Conservation (phyloP, 1,284 basidiomycete species). For the Agaricales sp. region DNA sequence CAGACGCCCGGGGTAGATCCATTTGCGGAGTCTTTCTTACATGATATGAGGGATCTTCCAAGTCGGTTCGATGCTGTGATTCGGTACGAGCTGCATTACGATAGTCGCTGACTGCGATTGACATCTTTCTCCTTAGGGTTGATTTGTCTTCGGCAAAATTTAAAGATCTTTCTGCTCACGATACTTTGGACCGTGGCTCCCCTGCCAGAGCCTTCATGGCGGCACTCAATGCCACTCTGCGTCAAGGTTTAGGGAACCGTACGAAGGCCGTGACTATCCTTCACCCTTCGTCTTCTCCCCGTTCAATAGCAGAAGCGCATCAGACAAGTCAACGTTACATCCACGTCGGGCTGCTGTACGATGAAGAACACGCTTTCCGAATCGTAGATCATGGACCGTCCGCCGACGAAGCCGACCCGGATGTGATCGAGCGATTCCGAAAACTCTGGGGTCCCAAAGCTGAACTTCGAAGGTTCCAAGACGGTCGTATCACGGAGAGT, state of each 20-base stretch:
- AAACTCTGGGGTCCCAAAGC: conserved; percentile 89
- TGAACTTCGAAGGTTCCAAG: conserved; percentile 94
- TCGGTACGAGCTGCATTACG: conserved; percentile 27
- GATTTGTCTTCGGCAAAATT: conserved; percentile 46
- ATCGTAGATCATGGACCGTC: conserved; percentile 86
- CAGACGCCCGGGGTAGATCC: conserved; percentile 41
- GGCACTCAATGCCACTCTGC: conserved; percentile 44
- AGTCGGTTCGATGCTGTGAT: conserved; percentile 60
- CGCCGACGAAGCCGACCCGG: conserved; percentile 48
- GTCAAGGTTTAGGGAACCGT: conserved; percentile 63
- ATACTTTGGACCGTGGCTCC: conserved; percentile 52
- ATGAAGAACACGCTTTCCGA: conserved; percentile 63
- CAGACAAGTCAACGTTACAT: conserved; percentile 27
- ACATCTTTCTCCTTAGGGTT: conserved; percentile 32
- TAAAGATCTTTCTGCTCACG: conserved; percentile 29
- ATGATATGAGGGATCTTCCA: conserved; percentile 49
- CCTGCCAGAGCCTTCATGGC: conserved; percentile 43
- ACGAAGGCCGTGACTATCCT: conserved; percentile 51
- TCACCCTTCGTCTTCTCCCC: conserved; percentile 32
- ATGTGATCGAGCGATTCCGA: conserved; percentile 56
- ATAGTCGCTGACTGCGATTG: conserved; percentile 6
- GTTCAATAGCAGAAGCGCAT: conserved; percentile 30
- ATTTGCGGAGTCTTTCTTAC: conserved; percentile 70
- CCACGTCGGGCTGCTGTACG: conserved; percentile 67
- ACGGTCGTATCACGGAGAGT: conserved; percentile 87